phyloP scores from a whole-genome alignment of 768 basidiomycete species.

The Leccinellum rugosiceps region DNA sequence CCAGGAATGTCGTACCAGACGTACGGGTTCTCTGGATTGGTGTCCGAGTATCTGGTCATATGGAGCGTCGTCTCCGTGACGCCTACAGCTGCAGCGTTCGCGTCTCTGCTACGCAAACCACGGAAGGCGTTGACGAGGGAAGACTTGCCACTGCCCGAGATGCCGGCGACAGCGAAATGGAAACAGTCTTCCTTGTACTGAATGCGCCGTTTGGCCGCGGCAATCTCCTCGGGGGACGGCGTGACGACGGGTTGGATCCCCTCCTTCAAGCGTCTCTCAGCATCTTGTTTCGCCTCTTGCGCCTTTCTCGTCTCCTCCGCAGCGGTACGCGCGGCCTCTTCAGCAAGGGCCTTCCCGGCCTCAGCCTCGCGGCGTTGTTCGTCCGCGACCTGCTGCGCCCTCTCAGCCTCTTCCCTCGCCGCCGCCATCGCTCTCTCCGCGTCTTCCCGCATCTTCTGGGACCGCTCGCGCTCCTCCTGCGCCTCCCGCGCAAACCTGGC shows the following conservation, averaged over 20 bases:
- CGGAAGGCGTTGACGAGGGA: slow-evolving; percentile 37
- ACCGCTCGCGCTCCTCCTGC: slow-evolving; percentile 11
- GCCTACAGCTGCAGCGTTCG: slow-evolving; percentile 15
- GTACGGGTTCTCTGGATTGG: slow-evolving; percentile 11
- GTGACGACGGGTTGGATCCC: slow-evolving; percentile 24
- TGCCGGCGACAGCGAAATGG: slow-evolving; percentile 35
- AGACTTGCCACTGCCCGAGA: slow-evolving; percentile 37
- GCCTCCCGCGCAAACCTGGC: slow-evolving; percentile 12
- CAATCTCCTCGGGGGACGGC: slow-evolving; percentile 10
- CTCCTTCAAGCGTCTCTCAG: slow-evolving; percentile 16
- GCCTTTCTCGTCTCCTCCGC: slow-evolving; percentile 17
- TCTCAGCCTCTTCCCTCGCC: slow-evolving; percentile 13
- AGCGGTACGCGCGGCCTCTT: slow-evolving; percentile 10
- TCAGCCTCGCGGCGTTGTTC: slow-evolving; percentile 20
- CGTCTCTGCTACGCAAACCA: slow-evolving; percentile 23
- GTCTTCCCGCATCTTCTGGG: slow-evolving; percentile 12
- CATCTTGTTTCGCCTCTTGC: slow-evolving; percentile 14
- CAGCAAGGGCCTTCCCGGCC: slow-evolving; percentile 14
- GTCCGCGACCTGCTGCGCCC: slow-evolving; percentile 12
- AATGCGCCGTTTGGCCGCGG: slow-evolving; percentile 15
- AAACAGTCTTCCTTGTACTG: slow-evolving; percentile 27
- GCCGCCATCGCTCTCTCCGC: slow-evolving; percentile 11
- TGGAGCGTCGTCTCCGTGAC: slow-evolving; percentile 19
- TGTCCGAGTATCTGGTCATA: slow-evolving; percentile 14
- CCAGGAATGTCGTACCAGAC: slow-evolving; percentile 26